phyloP scores from a whole-genome alignment of 164 flowering plant species.

The Tetracentron sinense region DNA sequence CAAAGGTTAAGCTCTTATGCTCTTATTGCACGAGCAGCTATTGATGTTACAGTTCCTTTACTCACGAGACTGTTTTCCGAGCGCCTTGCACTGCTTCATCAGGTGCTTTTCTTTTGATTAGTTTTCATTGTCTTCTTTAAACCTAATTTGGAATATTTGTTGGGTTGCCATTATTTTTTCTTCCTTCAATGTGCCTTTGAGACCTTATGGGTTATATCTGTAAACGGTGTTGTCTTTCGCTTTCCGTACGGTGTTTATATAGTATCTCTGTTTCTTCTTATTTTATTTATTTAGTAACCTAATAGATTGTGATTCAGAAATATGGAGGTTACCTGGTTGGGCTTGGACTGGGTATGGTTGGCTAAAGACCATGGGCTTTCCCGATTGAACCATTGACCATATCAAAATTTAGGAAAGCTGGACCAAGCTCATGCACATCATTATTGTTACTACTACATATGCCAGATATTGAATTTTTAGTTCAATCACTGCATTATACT shows the following conservation, averaged over 20 bases:
- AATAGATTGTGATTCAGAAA: background rate
- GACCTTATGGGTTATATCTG: background rate
- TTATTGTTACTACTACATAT: too few species aligned
- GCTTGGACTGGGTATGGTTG: background rate
- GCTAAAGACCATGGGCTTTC: background rate
- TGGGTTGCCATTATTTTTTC: background rate
- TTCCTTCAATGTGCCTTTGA: background rate
- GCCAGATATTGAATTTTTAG: too few species aligned
- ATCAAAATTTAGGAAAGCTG: too few species aligned
- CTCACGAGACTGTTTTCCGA: slow-evolving; percentile 58
- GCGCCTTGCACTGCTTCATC: slow-evolving; percentile 56
- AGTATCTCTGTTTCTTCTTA: background rate
- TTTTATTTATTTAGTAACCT: background rate
- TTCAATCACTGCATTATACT: too few species aligned
- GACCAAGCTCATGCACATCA: too few species aligned
- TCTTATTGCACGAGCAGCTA: slow-evolving; percentile 84
- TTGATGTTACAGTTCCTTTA: slow-evolving; percentile 59
- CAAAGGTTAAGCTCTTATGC: slow-evolving; percentile 94
- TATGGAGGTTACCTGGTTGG: background rate
- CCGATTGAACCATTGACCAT: background rate
- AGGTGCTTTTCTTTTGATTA: slow-evolving; percentile 38
- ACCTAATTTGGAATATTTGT: background rate
- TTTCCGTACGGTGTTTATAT: background rate
- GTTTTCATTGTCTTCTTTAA: background rate
- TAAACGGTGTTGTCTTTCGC: too few species aligned